Base-by-base conservation (phyloP, 805 yeast genomes). In the Schwanniomyces yamadae region DNA sequence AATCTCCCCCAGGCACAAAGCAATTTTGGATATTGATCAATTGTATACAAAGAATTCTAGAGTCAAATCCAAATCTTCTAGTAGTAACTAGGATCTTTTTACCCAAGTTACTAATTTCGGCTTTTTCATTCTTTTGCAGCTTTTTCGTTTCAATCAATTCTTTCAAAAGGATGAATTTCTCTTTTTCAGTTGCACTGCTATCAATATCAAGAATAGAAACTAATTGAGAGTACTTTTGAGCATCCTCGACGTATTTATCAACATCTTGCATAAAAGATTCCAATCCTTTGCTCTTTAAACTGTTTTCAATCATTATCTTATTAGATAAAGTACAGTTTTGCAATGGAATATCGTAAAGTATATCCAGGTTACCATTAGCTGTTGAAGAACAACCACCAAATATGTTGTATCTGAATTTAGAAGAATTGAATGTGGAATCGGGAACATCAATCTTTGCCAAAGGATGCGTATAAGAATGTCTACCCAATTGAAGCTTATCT, bases 401-500 rank as follows among this genome's bases (percentile, higher is more conserved):
- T n/a, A n/a, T n/a, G 17, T 16, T 15, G 19, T 14, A 10, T 4
- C 13, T 20, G n/a, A 28, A 33, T 31, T 33, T 36, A 5, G 8
- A 25, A 10, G 21, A 17, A 16, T 30, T 30, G 25, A 37, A 37
- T 5, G 12, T 17, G 15, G 37, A 23, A 28, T 24, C 28, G 17
- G 59, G 59, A 14, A 42, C 30, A n/a, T 33, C 28, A 28, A 62
- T 48, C 36, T 59, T 62, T n/a, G 53, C 52, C 48, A 59, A 47
- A 20, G 68, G 60, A 36, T 63, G 69, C 2, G 34, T 31, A 27
- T 36, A 44, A 12, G 47, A 39, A 42, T 63, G 69, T 6, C 35
- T 25, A 19, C 54, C 50, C 30, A 37, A 18, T 23, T 34, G 31
- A 20, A 33, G 35, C 25, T 46, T 35, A 13, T 41, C 34, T 6